phyloP scores from a whole-genome alignment of 257 asterid genomes.

The Nemophila menziesii region DNA sequence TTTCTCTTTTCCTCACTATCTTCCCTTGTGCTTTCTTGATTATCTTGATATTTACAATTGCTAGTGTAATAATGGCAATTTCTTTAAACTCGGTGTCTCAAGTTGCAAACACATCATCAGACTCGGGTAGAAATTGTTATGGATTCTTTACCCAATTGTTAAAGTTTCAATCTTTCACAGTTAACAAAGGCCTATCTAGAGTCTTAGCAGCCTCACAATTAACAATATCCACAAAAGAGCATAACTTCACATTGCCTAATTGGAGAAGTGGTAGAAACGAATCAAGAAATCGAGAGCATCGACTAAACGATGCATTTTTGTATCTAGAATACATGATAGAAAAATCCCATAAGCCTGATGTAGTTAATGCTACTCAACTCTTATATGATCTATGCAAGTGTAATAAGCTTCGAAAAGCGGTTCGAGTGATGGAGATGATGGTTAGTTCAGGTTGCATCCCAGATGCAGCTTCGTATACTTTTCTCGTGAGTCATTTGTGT shows the following conservation, averaged over 20 bases:
- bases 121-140: constrained; percentile 19
- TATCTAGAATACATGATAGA: constrained; percentile 71
- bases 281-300: constrained; percentile 42
- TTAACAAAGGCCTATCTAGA: constrained; percentile 25
- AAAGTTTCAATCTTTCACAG: constrained; percentile 31
- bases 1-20: not conserved
- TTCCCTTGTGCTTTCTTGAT: not conserved
- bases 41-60: not conserved
- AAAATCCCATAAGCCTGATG: constrained; percentile 66
- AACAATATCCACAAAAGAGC: constrained; percentile 27
- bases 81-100: constrained; percentile 49
- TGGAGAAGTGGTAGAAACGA: constrained; percentile 66
- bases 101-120: constrained; percentile 36
- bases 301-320: constrained; percentile 54
- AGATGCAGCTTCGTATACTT: constrained; percentile 58
- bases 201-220: constrained; percentile 32
- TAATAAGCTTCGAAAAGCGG: constrained; percentile 61
- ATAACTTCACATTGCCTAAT: constrained; percentile 52
- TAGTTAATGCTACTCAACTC: constrained; percentile 50
- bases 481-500: constrained; percentile 57
- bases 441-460: constrained; percentile 57
- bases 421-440: constrained; percentile 76
- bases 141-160: constrained; percentile 28
- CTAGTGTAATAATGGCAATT: constrained; percentile 35
- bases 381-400: constrained; percentile 74